These are phyloP conservation scores for Aureobasidium sp. DNA, from an alignment of 2,329 filamentous ascomycete genomes.

Conservation along the genomic window DNA sequence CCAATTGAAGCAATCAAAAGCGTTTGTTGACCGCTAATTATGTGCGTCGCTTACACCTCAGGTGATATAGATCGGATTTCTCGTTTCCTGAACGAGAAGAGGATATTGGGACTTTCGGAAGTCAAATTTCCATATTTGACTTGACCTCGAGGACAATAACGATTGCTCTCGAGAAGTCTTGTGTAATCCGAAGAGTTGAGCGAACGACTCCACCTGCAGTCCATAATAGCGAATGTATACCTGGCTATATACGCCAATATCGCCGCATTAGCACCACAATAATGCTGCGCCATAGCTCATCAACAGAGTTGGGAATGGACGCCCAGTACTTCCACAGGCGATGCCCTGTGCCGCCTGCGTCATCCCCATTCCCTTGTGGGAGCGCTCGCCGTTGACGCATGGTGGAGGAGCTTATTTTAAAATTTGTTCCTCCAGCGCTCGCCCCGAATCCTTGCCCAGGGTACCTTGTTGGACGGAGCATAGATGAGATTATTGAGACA, in stretches of 20 bases:
- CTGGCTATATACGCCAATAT: too few relatives aligned
- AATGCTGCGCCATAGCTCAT: not conserved
- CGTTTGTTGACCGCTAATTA: not conserved
- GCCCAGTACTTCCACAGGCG: not conserved
- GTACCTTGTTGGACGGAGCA: not conserved
- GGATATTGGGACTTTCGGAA: not conserved
- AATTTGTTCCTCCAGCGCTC: not conserved
- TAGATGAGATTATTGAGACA: not conserved
- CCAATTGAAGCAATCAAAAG: not conserved
- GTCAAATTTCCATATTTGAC: too few relatives aligned
- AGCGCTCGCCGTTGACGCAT: slow-evolving; percentile 1
- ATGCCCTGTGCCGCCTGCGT: slow-evolving; percentile 2
- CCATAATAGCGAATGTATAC: too few relatives aligned
- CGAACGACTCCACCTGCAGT: too few relatives aligned
- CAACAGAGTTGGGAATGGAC: not conserved
- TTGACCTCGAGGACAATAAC: too few relatives aligned
- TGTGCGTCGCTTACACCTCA: not conserved
- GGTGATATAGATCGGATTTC: not conserved
- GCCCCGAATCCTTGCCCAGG: not conserved
- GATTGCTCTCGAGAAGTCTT: too few relatives aligned
- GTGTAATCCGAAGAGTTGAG: too few relatives aligned
- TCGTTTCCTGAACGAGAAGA: not conserved
- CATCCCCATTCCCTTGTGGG: not conserved
- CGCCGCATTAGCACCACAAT: not conserved
- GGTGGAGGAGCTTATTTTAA: not conserved